phyloP scores from a whole-genome alignment of 768 basidiomycete genomes.

The Leccinum rimulosum region DNA sequence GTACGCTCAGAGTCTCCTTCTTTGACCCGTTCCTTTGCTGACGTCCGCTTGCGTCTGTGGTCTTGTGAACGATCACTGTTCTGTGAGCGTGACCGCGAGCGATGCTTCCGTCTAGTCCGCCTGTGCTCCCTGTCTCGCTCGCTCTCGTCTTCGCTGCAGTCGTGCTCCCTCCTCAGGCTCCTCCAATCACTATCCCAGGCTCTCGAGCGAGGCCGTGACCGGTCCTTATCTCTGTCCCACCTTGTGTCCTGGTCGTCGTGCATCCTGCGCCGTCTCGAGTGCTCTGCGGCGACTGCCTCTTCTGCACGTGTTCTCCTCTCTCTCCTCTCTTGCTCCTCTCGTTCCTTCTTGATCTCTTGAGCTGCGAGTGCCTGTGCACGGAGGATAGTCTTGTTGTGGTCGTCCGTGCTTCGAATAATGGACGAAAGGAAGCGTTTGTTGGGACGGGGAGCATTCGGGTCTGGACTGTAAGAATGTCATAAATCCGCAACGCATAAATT shows the following conservation, averaged over 20 bases:
- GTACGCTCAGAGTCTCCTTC: constrained; percentile 16
- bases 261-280: constrained; percentile 40
- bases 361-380: constrained; percentile 71
- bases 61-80: constrained; percentile 18
- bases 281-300: constrained; percentile 72
- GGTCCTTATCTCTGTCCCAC: constrained; percentile 43
- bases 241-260: constrained; percentile 35
- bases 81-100: constrained; percentile 32
- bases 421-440: constrained; percentile 81
- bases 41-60: constrained; percentile 18
- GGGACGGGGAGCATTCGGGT: constrained; percentile 71
- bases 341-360: constrained; percentile 65
- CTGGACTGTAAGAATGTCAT: constrained; percentile 42
- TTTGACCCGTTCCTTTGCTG: constrained; percentile 15
- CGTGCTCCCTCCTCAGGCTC: constrained; percentile 41
- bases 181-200: constrained; percentile 45
- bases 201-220: constrained; percentile 40
- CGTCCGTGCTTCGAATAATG: constrained; percentile 92
- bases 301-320: constrained; percentile 67
- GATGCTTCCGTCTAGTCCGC: constrained; percentile 24
- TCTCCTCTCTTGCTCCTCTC: constrained; percentile 61
- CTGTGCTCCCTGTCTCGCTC: constrained; percentile 18
- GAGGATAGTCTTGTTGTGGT: constrained; percentile 87
- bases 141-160: constrained; percentile 36
- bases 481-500: neutral